These are phyloP conservation scores for Pythium grandisporangium DNA, from an alignment of 352 stramenopile genomes.

Conservation along the genomic window DNA sequence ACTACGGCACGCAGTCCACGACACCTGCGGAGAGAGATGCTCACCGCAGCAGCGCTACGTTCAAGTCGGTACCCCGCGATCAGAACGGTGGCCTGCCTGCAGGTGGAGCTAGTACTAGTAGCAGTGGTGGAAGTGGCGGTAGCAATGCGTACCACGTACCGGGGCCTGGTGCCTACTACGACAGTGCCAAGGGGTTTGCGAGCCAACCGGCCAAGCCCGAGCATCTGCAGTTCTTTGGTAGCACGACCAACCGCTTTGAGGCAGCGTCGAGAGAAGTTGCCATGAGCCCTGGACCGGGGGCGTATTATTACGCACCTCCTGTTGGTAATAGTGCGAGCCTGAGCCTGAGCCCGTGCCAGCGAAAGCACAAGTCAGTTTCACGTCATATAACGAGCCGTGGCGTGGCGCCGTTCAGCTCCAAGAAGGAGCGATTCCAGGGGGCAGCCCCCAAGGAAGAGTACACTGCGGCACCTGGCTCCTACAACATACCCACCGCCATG, in stretches of 20 bases:
- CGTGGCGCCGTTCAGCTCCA: constrained; percentile 50
- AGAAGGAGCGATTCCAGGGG: constrained; percentile 59
- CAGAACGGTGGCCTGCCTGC: too few species aligned
- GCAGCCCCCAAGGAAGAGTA: constrained; percentile 31
- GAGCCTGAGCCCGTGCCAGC: constrained; percentile 12
- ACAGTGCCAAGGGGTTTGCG: constrained; percentile 31
- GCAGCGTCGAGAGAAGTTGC: constrained; percentile 2
- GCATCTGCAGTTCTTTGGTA: constrained; percentile 76
- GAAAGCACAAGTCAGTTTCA: too few species aligned
- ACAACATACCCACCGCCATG: constrained; percentile 48
- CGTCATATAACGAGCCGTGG: too few species aligned
- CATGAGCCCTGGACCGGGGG: constrained; percentile 29
- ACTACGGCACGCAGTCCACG: constrained; percentile 32
- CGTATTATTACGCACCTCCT: constrained; percentile 51
- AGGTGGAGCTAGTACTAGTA: too few species aligned
- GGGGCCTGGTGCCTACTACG: constrained; percentile 56
- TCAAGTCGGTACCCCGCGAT: too few species aligned
- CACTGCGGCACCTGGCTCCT: constrained; percentile 51
- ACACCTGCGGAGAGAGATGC: constrained; percentile 24
- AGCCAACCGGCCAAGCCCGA: constrained; percentile 43
- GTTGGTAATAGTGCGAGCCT: constrained; percentile 8
- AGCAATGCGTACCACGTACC: too few species aligned
- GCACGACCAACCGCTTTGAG: constrained; percentile 62
- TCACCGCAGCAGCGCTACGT: constrained; percentile 45
- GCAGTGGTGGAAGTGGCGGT: too few species aligned